These are phyloP conservation scores for Scleroderma citrinum DNA, from an alignment of 768 basidiomycete species.

Conservation along the genomic window DNA sequence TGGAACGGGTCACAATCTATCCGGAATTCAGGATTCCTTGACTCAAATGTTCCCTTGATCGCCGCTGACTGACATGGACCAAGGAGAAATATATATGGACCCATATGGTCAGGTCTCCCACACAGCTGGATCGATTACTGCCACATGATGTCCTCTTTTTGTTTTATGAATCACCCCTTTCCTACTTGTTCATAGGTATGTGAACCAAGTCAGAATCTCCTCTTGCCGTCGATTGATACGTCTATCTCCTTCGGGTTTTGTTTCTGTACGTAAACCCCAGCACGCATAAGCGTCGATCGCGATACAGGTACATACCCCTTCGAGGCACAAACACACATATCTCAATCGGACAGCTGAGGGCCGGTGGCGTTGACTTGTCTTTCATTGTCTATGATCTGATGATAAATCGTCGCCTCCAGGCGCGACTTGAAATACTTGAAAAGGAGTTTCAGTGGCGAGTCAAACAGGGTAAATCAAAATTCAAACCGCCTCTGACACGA, in stretches of 20 bases:
- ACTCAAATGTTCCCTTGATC: constrained; percentile 31
- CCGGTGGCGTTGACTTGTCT: constrained; percentile 6
- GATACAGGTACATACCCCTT: constrained; percentile 16
- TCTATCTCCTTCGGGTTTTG: constrained; percentile 49
- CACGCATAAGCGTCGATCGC: constrained; percentile 24
- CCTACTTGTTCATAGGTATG: constrained; percentile 4
- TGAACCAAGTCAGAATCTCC: constrained; percentile 1
- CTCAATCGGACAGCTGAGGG: constrained; percentile 3
- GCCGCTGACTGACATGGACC: constrained; percentile 25
- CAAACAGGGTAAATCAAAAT: not conserved
- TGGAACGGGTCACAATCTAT: constrained; percentile 10
- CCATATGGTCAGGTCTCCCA: constrained; percentile 26
- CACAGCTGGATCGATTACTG: constrained; percentile 19
- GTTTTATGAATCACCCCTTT: constrained; percentile 5
- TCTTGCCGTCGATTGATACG: constrained; percentile 39
- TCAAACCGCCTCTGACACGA: not conserved
- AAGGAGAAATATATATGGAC: constrained; percentile 22
- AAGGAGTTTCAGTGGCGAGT: not conserved
- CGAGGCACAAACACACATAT: constrained; percentile 17
- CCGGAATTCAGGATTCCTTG: constrained; percentile 17
- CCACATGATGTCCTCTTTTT: constrained; percentile 11
- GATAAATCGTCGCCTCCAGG: not conserved
- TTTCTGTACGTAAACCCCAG: constrained; percentile 16
- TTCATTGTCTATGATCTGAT: constrained; percentile 5
- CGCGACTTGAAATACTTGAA: not conserved